Base-by-base conservation (phyloP, 2,329 filamentous ascomycete species). In the Xylaria polymorpha region DNA sequence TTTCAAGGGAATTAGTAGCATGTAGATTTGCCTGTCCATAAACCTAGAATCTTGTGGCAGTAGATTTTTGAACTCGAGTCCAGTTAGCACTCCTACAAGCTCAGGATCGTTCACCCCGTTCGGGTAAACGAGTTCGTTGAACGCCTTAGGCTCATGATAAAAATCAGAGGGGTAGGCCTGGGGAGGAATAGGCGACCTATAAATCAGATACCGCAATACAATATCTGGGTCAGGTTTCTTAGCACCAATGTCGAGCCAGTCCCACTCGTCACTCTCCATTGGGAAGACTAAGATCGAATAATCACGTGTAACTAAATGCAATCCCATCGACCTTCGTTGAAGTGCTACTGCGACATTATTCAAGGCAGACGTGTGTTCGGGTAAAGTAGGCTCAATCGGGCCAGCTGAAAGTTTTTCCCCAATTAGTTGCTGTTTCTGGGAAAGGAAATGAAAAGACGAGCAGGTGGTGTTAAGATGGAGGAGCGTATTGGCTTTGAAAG, bases 281-380 rank as follows among this genome's bases (percentile, higher is more conserved):
- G 78, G 75, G 61, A 77, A 79, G 4, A 79, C 70, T 7, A 79
- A 66, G 22, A 79, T 76, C 3, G 77, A 78, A 64, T 74, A 79
- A 7, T 74, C 69, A 20, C 58, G 51, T 15, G 73, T 66, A 35
- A 76, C 69, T 46, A 78, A 50, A 62, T 78, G 77, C 53, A 75
- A 64, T 18, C 70, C 77, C 22, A 69, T 71, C 10, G 72, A 74
- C 1, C 25, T 18, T 35, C 63, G 71, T 46, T 69, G 71, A 29
- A 79, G 64, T 35, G 74, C 57, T 15, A 64, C 67, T 56, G 75
- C 72, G 14, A 77, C 71, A 39, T 76, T 75, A 4, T 55, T 64
- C 37, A 78, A 56, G 6, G 66, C 53, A 7, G 64, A 25, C 18
- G 65, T 50, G 15, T 72, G 61, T 15, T 74, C 64, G 14, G 68